Evolutionary conservation across 495 filamentous ascomycete species (phyloP).

Genomic region (Neurospora discreta): DNA sequence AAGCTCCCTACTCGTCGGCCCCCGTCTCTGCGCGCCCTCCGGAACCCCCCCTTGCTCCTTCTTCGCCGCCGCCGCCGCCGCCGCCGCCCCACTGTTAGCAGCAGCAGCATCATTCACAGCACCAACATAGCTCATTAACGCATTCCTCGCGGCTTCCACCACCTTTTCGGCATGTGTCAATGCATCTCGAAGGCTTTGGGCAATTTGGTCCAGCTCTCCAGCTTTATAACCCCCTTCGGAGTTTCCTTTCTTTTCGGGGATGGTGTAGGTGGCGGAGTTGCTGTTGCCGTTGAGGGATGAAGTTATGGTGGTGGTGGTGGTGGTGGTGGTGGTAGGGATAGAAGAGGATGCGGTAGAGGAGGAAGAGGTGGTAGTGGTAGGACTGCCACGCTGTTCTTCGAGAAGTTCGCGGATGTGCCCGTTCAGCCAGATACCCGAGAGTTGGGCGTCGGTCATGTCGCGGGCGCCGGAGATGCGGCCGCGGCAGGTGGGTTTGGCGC

Average conservation of each 20-base stretch:
- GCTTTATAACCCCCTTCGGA: too few relatives aligned
- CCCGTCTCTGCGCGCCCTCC: conserved; percentile 21
- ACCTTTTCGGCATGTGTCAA: conserved; percentile 29
- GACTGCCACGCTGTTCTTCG: conserved; percentile 16
- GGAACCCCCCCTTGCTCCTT: neutral
- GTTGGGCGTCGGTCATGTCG: conserved; percentile 34
- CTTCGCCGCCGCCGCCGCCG: neutral
- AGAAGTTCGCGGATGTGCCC: conserved; percentile 42
- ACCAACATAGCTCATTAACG: conserved; percentile 23
- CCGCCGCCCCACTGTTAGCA: too few relatives aligned
- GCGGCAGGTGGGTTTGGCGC: conserved; percentile 39
- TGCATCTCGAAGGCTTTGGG: conserved; percentile 21
- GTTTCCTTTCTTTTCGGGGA: neutral
- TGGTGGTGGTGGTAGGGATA: neutral
- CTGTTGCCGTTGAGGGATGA: conserved; percentile 2
- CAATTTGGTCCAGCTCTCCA: conserved; percentile 10
- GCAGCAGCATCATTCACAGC: neutral
- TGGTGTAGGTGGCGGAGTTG: neutral
- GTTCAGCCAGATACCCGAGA: conserved; percentile 43
- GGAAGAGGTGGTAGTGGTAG: neutral
- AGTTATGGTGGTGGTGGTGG: neutral
- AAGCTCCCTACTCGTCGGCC: conserved; percentile 37
- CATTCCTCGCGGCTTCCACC: conserved; percentile 24
- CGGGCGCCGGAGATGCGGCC: conserved; percentile 44
- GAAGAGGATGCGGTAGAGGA: neutral